Conservation (phyloP, 768 basidiomycete species). For the Leucosporidium scottii region DNA sequence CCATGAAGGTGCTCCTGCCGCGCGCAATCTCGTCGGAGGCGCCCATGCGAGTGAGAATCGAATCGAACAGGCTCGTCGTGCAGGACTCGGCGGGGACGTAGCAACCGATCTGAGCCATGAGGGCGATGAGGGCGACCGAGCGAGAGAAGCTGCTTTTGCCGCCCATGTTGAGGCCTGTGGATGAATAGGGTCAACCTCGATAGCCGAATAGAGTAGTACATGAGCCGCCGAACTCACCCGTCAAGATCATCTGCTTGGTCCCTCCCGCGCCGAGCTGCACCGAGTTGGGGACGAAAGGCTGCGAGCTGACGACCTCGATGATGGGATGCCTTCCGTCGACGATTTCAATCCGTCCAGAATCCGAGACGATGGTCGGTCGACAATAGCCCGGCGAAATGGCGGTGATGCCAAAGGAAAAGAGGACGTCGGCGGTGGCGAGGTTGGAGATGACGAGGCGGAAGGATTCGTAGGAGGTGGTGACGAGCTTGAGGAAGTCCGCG, state of each 20-base stretch:
- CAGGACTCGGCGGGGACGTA: slow-evolving; percentile 78
- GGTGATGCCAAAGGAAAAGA: slow-evolving; percentile 73
- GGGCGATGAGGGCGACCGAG: slow-evolving; percentile 63
- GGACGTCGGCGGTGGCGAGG: slow-evolving; percentile 69
- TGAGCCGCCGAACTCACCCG: slow-evolving; percentile 34
- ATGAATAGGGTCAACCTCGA: too few species aligned
- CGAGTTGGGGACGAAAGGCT: slow-evolving; percentile 82
- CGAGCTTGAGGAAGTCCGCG: slow-evolving; percentile 46
- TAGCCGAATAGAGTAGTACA: too few species aligned
- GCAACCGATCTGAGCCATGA: slow-evolving; percentile 57
- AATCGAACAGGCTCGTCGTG: slow-evolving; percentile 70
- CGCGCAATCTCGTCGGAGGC: slow-evolving; percentile 81
- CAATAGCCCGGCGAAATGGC: slow-evolving; percentile 69
- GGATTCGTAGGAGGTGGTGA: slow-evolving; percentile 61
- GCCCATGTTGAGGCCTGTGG: slow-evolving; percentile 45
- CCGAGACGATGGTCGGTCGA: slow-evolving; percentile 65
- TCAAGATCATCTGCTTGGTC: slow-evolving; percentile 41
- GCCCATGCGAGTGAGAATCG: slow-evolving; percentile 61
- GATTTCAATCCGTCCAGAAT: slow-evolving; percentile 60
- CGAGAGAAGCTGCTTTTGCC: slow-evolving; percentile 79
- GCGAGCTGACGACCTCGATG: slow-evolving; percentile 66
- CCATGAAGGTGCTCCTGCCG: slow-evolving; percentile 90
- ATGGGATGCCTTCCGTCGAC: slow-evolving; percentile 86
- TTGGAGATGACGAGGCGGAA: slow-evolving; percentile 71
- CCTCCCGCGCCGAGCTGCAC: slow-evolving; percentile 55